Percentiles rank a stretch among this genome's conserved stretches.
phyloP scores from a whole-genome alignment of 108 stramenopile species.

The Skeletonema costatum region DNA sequence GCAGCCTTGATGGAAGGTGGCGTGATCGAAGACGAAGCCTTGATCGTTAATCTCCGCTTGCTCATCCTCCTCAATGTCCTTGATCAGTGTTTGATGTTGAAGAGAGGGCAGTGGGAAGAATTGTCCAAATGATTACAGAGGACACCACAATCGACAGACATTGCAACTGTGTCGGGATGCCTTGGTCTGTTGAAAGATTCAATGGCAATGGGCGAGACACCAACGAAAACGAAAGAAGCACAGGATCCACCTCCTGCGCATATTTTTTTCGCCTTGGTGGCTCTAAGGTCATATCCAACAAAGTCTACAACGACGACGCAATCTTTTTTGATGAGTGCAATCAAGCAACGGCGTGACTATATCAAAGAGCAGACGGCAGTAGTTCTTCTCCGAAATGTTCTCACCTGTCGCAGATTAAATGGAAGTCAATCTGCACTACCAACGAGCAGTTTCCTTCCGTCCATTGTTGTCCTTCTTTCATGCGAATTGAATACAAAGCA shows the following conservation, averaged over 20 bases:
- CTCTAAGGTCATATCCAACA: neutral
- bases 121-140: neutral
- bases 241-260: slow-evolving; percentile 14
- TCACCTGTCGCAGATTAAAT: neutral
- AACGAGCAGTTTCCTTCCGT: neutral
- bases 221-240: neutral
- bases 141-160: neutral
- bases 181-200: neutral
- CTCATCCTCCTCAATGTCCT: neutral
- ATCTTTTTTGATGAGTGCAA: slow-evolving; percentile 7
- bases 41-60: neutral
- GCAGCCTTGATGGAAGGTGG: slow-evolving; percentile 1
- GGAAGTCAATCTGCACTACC: neutral
- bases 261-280: slow-evolving; percentile 13
- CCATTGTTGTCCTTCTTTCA: neutral
- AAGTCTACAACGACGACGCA: slow-evolving; percentile 4
- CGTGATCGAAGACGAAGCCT: neutral
- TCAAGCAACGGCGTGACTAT: neutral
- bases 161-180: neutral
- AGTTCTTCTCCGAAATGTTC: slow-evolving; percentile 12
- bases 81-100: neutral
- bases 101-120: neutral
- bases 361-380: slow-evolving; percentile 16
- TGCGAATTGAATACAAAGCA: neutral
- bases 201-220: neutral